A percentile compares a stretch with the other conserved stretches of the same genome.
Evolutionary conservation across 495 filamentous ascomycete species (phyloP).

Genomic region (Neurospora sp.): DNA sequence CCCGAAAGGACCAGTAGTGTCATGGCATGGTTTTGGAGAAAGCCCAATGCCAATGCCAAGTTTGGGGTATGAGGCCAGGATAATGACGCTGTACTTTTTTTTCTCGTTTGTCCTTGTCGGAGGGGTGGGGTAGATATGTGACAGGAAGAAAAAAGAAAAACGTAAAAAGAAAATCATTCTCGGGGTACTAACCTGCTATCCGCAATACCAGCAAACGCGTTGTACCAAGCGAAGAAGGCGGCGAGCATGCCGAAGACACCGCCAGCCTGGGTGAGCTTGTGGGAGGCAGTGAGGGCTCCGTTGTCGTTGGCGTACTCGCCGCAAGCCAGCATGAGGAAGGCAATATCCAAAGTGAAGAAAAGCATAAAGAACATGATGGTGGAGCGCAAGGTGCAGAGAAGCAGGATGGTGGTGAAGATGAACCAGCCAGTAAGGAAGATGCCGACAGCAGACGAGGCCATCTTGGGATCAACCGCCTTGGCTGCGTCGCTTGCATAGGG

Average conservation of each 20-base stretch:
- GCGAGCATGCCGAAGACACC: conserved; percentile 82
- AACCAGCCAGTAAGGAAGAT: conserved; percentile 93
- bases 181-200: conserved; percentile 59
- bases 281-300: conserved; percentile 8
- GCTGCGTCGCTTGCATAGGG: conserved; percentile 31
- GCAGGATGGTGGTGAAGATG: conserved; percentile 87
- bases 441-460: conserved; percentile 56
- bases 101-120: neutral
- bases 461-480: conserved; percentile 21
- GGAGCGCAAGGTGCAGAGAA: conserved; percentile 83
- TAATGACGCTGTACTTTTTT: neutral
- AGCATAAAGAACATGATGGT: conserved; percentile 93
- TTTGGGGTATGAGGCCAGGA: neutral
- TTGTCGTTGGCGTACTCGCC: conserved; percentile 48
- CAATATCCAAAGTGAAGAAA: conserved; percentile 88
- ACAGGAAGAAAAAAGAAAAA: conserved; percentile 5
- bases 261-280: conserved; percentile 59
- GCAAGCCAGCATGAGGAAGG: conserved; percentile 81
- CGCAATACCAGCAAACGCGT: conserved; percentile 88
- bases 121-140: neutral
- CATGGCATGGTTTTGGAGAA: neutral
- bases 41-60: neutral
- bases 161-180: conserved; percentile 4
- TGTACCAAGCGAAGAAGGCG: conserved; percentile 93
- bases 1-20: neutral